Base-by-base conservation (phyloP, 768 basidiomycete genomes). In the Lactarius akahatsu region DNA sequence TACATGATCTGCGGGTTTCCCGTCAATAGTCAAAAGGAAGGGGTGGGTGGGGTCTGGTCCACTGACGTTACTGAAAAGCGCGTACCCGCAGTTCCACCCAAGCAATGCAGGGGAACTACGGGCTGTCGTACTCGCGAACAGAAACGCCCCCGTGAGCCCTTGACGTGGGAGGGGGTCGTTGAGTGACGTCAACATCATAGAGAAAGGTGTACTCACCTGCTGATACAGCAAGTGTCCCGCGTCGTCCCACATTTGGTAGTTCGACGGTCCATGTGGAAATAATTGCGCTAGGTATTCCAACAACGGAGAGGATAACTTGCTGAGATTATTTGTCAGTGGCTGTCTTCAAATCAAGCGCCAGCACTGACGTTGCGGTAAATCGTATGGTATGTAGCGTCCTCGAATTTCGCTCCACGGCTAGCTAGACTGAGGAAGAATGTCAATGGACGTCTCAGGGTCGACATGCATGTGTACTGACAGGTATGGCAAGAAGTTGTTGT, bases 21-120 rank as follows among this genome's bases (percentile, higher is more conserved):
- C 26, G 69, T n/a, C n/a, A 62, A 62, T 40, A 56, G 32, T 43
- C 26, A 23, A 61, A n/a, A 59, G 52, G 40, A 4, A 26, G 57
- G 28, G 16, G 41, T n/a, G 56, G 57, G 18, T 26, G 55, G 11
- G 23, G 59, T 50, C 57, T 32, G 32, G 8, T 36, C 57, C 1
- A 75, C 79, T 56, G 64, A 87, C 84, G 71, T 86, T 87, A 61
- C 83, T 85, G 68, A 76, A 81, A 72, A 88, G 88, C n/a, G 78
- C 80, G 69, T 89, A 90, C 10, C 83, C 89, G 72, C 89, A 92
- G 75, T 92, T 91, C 90, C 90, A 92, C 57, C 86, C 90, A 30
- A 92, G 80, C 50, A 92, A 80, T 32, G 83, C 80, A 66, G 87
- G 80, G 9, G 87, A 89, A 65, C 82, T 86, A 70, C 84, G 81